Evolutionary conservation across 1,284 basidiomycete genomes (phyloP).

Genomic region (Ganoderma sp.): DNA sequence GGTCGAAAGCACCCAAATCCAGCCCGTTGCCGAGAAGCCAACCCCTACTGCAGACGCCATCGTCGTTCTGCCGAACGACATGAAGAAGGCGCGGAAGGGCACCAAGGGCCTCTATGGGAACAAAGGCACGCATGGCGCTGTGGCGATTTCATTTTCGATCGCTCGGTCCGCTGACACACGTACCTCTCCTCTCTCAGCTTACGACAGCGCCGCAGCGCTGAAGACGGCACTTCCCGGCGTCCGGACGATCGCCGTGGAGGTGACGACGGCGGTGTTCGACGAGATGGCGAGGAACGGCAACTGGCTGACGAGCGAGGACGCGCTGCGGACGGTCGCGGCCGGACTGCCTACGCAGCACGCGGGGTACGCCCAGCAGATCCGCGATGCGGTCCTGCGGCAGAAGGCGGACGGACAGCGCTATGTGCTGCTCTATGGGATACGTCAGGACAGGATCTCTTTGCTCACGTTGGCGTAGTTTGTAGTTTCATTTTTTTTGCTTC

Average conservation of each 20-base stretch:
- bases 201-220: conserved; percentile 61
- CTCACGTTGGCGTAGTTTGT: conserved; percentile 47
- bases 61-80: conserved; percentile 66
- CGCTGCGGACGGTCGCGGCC: conserved; percentile 64
- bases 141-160: not conserved
- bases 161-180: conserved; percentile 10
- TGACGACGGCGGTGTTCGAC: conserved; percentile 65
- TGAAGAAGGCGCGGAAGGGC: conserved; percentile 75
- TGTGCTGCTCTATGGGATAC: conserved; percentile 69
- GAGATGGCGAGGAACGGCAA: conserved; percentile 57
- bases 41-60: conserved; percentile 57
- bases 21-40: conserved; percentile 51
- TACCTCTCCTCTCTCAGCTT: conserved; percentile 45
- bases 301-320: conserved; percentile 78
- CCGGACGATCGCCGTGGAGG: conserved; percentile 75
- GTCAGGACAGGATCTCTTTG: conserved; percentile 73
- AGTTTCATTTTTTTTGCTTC: not conserved
- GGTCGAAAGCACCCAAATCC: conserved; percentile 43
- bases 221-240: conserved; percentile 62
- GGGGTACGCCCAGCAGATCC: conserved; percentile 66
- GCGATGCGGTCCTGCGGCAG: conserved; percentile 65
- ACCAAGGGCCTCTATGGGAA: conserved; percentile 74
- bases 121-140: conserved; percentile 52
- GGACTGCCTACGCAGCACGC: conserved; percentile 61
- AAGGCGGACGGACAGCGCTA: conserved; percentile 68